phyloP scores from a whole-genome alignment of 768 basidiomycete genomes.

The Boletus vermiculosoides region DNA sequence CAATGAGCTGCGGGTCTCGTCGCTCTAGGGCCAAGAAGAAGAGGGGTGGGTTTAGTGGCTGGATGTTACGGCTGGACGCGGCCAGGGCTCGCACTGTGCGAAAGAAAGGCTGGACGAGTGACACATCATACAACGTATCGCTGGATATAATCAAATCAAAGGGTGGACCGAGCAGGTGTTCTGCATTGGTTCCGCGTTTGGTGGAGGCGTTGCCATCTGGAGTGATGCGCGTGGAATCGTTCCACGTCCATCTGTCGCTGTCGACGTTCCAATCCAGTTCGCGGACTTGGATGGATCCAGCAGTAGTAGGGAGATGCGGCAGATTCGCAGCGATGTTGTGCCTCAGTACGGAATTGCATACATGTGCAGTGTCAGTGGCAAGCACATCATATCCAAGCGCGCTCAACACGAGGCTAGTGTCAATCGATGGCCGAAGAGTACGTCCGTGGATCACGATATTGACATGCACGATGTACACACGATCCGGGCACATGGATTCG shows the following conservation, averaged over 20 bases:
- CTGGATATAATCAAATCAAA: constrained; percentile 80
- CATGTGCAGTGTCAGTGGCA: constrained; percentile 68
- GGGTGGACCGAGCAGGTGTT: constrained; percentile 43
- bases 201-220: constrained; percentile 32
- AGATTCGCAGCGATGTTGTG: constrained; percentile 58
- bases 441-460: not conserved
- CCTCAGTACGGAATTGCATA: constrained; percentile 60
- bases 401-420: constrained; percentile 55
- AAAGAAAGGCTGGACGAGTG: constrained; percentile 67
- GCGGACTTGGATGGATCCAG: constrained; percentile 55
- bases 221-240: constrained; percentile 32
- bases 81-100: constrained; percentile 60
- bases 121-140: constrained; percentile 72
- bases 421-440: not conserved
- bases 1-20: constrained; percentile 67
- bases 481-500: not conserved
- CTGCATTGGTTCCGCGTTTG: constrained; percentile 14
- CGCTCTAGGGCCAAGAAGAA: constrained; percentile 65
- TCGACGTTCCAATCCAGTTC: constrained; percentile 70
- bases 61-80: constrained; percentile 8
- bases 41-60: constrained; percentile 1
- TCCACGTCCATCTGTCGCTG: constrained; percentile 57
- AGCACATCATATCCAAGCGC: constrained; percentile 74
- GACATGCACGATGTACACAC: constrained; percentile 3
- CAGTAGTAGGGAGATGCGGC: constrained; percentile 26